A percentile compares a stretch with the other conserved stretches of the same genome.
Evolutionary conservation across 2,329 filamentous ascomycete genomes (phyloP).

Genomic region (Epichloe glyceriae): DNA sequence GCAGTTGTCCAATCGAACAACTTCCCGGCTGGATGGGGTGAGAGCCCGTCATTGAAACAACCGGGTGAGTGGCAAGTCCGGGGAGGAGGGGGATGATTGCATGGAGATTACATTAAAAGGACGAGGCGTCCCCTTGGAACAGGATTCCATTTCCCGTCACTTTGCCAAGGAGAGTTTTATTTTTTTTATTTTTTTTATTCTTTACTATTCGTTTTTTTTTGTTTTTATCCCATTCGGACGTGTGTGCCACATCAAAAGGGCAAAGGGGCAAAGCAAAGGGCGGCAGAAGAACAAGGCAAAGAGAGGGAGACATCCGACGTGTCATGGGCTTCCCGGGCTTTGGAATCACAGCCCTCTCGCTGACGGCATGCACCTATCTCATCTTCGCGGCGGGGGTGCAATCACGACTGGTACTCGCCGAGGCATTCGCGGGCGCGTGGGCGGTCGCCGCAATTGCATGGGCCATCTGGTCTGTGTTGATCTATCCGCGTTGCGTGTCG

Average conservation of each 20-base stretch:
- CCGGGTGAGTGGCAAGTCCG: no score
- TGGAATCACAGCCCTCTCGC: conserved; percentile 12
- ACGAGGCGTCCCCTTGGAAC: background rate
- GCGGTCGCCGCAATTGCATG: conserved; percentile 21
- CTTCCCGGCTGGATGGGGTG: no score
- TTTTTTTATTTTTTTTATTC: no score
- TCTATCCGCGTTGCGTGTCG: conserved; percentile 38
- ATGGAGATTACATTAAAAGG: background rate
- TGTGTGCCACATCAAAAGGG: background rate
- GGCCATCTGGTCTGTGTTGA: conserved; percentile 28
- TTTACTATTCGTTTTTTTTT: background rate
- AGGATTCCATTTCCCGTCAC: background rate
- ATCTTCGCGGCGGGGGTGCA: conserved; percentile 11
- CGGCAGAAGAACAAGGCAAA: background rate
- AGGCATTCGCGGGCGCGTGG: conserved; percentile 24
- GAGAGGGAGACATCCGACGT: no score
- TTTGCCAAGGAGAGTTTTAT: no score
- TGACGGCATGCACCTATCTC: conserved; percentile 13
- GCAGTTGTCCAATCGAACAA: no score
- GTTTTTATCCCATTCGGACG: background rate
- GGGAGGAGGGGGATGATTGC: no score
- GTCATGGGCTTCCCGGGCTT: background rate
- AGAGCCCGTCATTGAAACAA: no score
- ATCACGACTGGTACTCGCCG: conserved; percentile 19
- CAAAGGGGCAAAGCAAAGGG: background rate